Conservation (phyloP, 352 stramenopile genomes). For the Globisporangium lucens region DNA sequence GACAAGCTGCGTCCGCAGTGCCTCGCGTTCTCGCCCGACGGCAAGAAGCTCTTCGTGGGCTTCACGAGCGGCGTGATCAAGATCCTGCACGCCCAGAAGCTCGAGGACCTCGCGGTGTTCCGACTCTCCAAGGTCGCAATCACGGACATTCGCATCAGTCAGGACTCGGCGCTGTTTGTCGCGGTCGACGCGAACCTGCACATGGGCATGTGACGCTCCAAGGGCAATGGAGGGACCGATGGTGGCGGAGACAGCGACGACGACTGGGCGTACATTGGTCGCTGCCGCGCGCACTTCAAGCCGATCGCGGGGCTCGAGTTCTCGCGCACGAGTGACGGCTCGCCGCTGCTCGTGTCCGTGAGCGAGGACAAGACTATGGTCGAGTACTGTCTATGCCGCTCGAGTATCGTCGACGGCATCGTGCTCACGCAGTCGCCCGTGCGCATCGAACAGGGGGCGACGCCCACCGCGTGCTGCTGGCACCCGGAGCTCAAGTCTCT, state of each 20-base stretch:
- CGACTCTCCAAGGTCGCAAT: slow-evolving; percentile 68
- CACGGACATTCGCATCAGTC: slow-evolving; percentile 73
- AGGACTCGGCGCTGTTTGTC: slow-evolving; percentile 72
- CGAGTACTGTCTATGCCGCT: slow-evolving; percentile 87
- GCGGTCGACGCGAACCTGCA: slow-evolving; percentile 70
- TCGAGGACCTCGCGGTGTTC: slow-evolving; percentile 78
- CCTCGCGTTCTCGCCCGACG: slow-evolving; percentile 75
- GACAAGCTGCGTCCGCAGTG: slow-evolving; percentile 73
- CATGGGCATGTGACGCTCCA: slow-evolving; percentile 74
- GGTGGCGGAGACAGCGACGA: slow-evolving; percentile 19
- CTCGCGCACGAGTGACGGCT: slow-evolving; percentile 58
- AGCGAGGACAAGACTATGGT: slow-evolving; percentile 84
- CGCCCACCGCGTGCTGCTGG: slow-evolving; percentile 89
- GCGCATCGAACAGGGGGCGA: slow-evolving; percentile 80
- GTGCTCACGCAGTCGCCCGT: slow-evolving; percentile 66
- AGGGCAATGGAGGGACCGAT: slow-evolving; percentile 19
- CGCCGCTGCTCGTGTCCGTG: slow-evolving; percentile 82
- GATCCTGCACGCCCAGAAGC: slow-evolving; percentile 66
- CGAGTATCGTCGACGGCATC: slow-evolving; percentile 85
- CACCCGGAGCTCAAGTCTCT: slow-evolving; percentile 76
- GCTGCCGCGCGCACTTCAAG: slow-evolving; percentile 70
- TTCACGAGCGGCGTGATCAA: slow-evolving; percentile 88
- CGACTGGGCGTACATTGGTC: slow-evolving; percentile 85
- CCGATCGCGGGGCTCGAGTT: slow-evolving; percentile 90
- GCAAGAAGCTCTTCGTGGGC: slow-evolving; percentile 78